phyloP scores from a whole-genome alignment of 75 land plant genomes.

The Adiantum capillusveneris region DNA sequence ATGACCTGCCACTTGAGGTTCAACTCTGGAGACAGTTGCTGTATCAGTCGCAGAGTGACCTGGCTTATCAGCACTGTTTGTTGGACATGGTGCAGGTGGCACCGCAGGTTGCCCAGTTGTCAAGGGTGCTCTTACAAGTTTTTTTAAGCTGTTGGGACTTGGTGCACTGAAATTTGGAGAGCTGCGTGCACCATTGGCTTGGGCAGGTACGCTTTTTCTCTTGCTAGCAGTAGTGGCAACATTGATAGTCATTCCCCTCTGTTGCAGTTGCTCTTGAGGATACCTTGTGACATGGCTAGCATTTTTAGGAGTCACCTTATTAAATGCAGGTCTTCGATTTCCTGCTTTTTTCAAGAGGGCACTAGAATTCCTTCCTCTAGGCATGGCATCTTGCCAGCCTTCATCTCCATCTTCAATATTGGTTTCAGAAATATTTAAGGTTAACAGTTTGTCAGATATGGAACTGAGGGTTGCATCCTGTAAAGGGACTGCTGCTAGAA shows the following conservation, averaged over 20 bases:
- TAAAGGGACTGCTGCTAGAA: background rate
- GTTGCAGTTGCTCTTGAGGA: conserved; percentile 19
- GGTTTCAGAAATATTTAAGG: too few species aligned
- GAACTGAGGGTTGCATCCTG: background rate
- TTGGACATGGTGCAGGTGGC: conserved; percentile 3
- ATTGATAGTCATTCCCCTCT: conserved; percentile 14
- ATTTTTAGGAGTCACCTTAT: conserved; percentile 28
- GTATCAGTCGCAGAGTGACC: background rate
- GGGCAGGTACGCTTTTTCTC: conserved; percentile 11
- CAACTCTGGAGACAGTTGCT: too few species aligned
- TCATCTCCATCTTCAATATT: conserved; percentile 36
- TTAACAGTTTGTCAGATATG: too few species aligned
- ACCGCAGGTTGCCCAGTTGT: background rate
- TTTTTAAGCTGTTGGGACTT: background rate
- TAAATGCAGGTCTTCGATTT: conserved; percentile 34
- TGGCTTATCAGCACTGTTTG: background rate
- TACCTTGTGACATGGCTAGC: conserved; percentile 1
- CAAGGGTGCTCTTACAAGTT: background rate
- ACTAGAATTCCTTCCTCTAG: conserved; percentile 43
- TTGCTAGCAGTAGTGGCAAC: background rate
- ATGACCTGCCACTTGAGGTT: too few species aligned
- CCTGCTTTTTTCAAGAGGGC: conserved; percentile 21
- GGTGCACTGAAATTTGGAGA: background rate
- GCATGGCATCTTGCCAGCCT: conserved; percentile 90
- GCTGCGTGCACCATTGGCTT: background rate